Conservation (phyloP, 2,329 filamentous ascomycete genomes). For the Aspergillus persii region DNA sequence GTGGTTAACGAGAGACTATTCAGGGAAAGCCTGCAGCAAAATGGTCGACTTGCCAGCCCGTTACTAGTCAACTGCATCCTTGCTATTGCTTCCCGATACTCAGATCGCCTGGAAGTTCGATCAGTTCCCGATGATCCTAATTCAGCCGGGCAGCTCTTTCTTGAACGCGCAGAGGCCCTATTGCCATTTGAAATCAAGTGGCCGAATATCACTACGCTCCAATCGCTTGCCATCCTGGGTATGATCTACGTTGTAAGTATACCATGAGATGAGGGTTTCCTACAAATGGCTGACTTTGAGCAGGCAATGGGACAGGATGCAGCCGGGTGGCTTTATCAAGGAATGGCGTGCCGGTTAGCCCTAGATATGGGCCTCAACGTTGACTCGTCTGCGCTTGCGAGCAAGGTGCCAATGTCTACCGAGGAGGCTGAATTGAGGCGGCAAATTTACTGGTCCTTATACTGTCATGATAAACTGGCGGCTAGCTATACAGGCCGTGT, state of each 20-base stretch:
- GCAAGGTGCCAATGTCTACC: slow-evolving; percentile 23
- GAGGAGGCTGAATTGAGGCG: slow-evolving; percentile 33
- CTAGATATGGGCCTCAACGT: slow-evolving; percentile 42
- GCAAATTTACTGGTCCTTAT: slow-evolving; percentile 39
- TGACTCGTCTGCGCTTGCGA: slow-evolving; percentile 27
- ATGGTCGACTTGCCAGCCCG: background rate
- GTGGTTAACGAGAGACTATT: background rate
- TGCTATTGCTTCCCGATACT: slow-evolving; percentile 35
- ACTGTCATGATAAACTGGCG: slow-evolving; percentile 36
- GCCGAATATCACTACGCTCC: background rate
- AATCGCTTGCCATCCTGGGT: background rate
- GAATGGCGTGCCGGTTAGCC: slow-evolving; percentile 36
- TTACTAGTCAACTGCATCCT: slow-evolving; percentile 29
- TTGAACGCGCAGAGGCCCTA: background rate
- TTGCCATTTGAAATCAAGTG: background rate
- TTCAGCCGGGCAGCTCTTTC: slow-evolving; percentile 28
- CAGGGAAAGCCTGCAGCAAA: background rate
- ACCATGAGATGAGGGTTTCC: background rate
- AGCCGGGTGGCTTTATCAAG: slow-evolving; percentile 38
- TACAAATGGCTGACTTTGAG: background rate
- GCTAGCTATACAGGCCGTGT: slow-evolving; percentile 37
- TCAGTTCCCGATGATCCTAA: slow-evolving; percentile 31
- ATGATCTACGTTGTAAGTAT: background rate
- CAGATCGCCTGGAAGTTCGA: slow-evolving; percentile 31
- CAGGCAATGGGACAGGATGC: slow-evolving; percentile 37